Conservation (phyloP, 1,284 basidiomycete genomes). For the Fomitopsis schrenkii region DNA sequence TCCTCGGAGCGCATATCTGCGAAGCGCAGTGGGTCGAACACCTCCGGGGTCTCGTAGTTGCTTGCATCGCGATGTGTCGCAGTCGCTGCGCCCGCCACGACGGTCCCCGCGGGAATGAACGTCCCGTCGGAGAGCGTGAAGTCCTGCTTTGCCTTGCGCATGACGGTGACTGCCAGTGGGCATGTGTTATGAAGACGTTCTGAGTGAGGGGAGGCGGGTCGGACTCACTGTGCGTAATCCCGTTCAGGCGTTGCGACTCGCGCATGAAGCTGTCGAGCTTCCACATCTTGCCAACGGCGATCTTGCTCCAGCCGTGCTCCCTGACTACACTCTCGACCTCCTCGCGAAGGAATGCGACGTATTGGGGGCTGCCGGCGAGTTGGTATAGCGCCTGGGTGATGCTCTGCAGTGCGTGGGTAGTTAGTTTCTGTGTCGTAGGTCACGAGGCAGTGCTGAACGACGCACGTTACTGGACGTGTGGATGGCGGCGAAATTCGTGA, state of each 20-base stretch:
- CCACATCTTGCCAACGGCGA: conserved; percentile 37
- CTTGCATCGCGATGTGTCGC: conserved; percentile 38
- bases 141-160: conserved; percentile 30
- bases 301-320: conserved; percentile 43
- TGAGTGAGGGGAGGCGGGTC: background rate
- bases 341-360: conserved; percentile 37
- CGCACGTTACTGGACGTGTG: conserved; percentile 24
- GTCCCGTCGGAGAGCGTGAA: conserved; percentile 37
- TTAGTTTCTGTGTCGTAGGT: no score
- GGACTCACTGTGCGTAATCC: conserved; percentile 17
- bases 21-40: conserved; percentile 45
- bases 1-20: conserved; percentile 32
- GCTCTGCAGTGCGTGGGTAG: conserved; percentile 19
- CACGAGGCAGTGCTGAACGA: background rate
- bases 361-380: conserved; percentile 37
- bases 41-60: conserved; percentile 35
- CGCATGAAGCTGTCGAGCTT: conserved; percentile 53
- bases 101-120: conserved; percentile 38
- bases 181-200: conserved; percentile 9
- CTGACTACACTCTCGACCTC: conserved; percentile 36
- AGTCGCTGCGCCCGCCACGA: conserved; percentile 37
- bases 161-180: conserved; percentile 17
- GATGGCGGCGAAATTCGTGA: conserved; percentile 28
- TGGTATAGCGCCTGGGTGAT: conserved; percentile 35
- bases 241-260: conserved; percentile 39